Percentiles rank a stretch among this genome's conserved stretches.
These are phyloP conservation scores for Monosporascus sp. DNA, from an alignment of 2,329 filamentous ascomycete genomes.

Conservation along the genomic window DNA sequence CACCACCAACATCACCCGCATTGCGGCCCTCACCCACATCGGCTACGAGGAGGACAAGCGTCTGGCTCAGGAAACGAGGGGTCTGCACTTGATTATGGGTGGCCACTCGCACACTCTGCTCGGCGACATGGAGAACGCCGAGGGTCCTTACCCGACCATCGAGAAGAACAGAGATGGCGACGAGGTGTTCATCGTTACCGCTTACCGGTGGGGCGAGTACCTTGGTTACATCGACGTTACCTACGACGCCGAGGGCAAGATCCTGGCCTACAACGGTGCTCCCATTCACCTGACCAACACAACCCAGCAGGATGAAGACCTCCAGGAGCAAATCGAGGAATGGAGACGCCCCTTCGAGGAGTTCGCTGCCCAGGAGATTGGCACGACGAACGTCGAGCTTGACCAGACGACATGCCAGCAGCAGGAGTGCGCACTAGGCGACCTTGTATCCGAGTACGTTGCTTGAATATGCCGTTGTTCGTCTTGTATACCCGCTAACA, in stretches of 20 bases:
- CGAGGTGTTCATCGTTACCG: slow-evolving; percentile 64
- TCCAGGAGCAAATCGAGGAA: slow-evolving; percentile 52
- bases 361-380: slow-evolving; percentile 53
- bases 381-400: slow-evolving; percentile 47
- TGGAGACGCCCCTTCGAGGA: slow-evolving; percentile 59
- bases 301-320: slow-evolving; percentile 49
- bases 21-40: slow-evolving; percentile 62
- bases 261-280: slow-evolving; percentile 57
- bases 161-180: slow-evolving; percentile 55
- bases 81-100: slow-evolving; percentile 61
- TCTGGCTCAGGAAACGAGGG: slow-evolving; percentile 54
- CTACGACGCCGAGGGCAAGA: slow-evolving; percentile 55
- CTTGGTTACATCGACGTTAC: slow-evolving; percentile 63
- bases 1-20: slow-evolving; percentile 57
- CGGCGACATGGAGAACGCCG: slow-evolving; percentile 51
- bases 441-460: slow-evolving; percentile 47
- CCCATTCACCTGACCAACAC: slow-evolving; percentile 60
- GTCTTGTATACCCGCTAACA: slow-evolving; percentile 16
- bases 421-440: slow-evolving; percentile 53
- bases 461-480: not conserved
- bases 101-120: slow-evolving; percentile 42
- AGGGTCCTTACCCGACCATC: slow-evolving; percentile 60
- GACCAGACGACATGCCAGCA: slow-evolving; percentile 55
- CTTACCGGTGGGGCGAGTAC: slow-evolving; percentile 65
- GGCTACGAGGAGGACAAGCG: slow-evolving; percentile 60